Base-by-base conservation (phyloP, 306 rosid species). In the Aeschynomene evenia region DNA sequence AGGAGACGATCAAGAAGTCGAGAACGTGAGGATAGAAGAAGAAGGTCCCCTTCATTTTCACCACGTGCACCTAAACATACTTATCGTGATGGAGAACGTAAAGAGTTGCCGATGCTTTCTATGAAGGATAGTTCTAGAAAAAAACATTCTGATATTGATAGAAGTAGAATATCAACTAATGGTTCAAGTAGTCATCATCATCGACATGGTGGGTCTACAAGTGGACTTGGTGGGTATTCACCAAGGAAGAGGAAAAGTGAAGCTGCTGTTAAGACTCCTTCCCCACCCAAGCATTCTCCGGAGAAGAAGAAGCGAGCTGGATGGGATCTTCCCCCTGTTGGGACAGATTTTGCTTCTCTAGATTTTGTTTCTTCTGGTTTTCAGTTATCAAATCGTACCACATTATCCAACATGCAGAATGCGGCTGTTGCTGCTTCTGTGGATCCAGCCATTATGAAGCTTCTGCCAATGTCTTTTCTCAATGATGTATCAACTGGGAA, bases 151-250 rank as follows among this genome's bases (percentile, higher is more conserved):
- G 88, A 85, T 63, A 64, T 66, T 56, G 95, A 87, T 66, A 84
- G 73, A 78, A 80, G 65, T 16, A 87, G 77, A 77, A 67, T 72
- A 70, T 74, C 96, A 61, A 80, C 70, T 69, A 94, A 87, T 82
- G 88, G 85, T 74, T 85, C 92, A 58, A 84, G 83, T 76, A 71
- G 85, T 79, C 89, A 85, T 51, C 78, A 87, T 79, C 81, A 79
- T 29, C 84, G 86, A 20, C 87, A 80, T 50, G 86, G 73, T 73
- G 86, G 70, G 46, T 77, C 82, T 22, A 46, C 82, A 14, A 91
- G 90, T 81, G 83, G 92, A 72, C 97, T 94, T 63, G 99, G 99
- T 81, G 99, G 99, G 52, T 94, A 94, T 85, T 94, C 99, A 23
- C 97, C 96, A 0, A 85, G 99, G 82, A 94, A 91, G 92, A 86